phyloP scores from a whole-genome alignment of 1,284 basidiomycete genomes.

The Trichosporon sp. region DNA sequence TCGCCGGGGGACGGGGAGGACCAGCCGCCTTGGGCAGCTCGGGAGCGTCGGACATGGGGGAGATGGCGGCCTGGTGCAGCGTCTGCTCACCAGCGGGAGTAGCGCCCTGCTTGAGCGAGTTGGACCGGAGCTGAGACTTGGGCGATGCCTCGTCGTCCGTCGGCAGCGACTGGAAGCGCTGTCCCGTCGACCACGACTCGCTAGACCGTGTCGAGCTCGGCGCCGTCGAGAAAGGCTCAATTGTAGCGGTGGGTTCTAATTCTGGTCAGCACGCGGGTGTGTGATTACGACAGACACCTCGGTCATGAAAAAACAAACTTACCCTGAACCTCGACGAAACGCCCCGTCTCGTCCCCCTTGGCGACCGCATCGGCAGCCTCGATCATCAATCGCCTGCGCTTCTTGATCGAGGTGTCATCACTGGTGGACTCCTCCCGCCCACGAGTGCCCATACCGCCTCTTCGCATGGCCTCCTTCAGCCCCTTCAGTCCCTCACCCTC shows the following conservation, averaged over 20 bases:
- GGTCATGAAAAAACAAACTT: conserved; percentile 25
- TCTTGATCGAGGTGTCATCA: conserved; percentile 39
- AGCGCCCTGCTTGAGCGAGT: conserved; percentile 27
- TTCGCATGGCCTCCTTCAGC: conserved; percentile 50
- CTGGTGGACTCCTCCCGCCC: conserved; percentile 38
- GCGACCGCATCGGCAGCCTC: conserved; percentile 36
- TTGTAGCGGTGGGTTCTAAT: conserved; percentile 21
- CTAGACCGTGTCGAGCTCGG: conserved; percentile 26
- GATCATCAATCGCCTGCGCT: conserved; percentile 53
- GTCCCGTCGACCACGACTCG: conserved; percentile 36
- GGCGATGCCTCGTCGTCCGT: conserved; percentile 43
- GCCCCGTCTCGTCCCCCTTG: conserved; percentile 33
- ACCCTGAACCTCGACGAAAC: conserved; percentile 48
- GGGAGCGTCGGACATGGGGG: conserved; percentile 37
- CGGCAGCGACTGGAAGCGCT: conserved; percentile 47
- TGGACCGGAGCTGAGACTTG: conserved; percentile 28
- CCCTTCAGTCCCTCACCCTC: conserved; percentile 54
- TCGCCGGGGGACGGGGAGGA: background rate
- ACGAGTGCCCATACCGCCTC: conserved; percentile 37
- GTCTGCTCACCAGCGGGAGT: conserved; percentile 34
- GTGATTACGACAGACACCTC: conserved; percentile 6
- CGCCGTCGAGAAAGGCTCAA: conserved; percentile 26
- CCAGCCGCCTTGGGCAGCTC: conserved; percentile 15
- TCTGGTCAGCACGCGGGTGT: conserved; percentile 1
- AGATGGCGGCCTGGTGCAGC: conserved; percentile 36